Percentiles rank a stretch among this genome's conserved stretches.
These are phyloP conservation scores for Calonectria pauciramosa DNA, from an alignment of 2,329 filamentous ascomycete genomes.

Conservation along the genomic window DNA sequence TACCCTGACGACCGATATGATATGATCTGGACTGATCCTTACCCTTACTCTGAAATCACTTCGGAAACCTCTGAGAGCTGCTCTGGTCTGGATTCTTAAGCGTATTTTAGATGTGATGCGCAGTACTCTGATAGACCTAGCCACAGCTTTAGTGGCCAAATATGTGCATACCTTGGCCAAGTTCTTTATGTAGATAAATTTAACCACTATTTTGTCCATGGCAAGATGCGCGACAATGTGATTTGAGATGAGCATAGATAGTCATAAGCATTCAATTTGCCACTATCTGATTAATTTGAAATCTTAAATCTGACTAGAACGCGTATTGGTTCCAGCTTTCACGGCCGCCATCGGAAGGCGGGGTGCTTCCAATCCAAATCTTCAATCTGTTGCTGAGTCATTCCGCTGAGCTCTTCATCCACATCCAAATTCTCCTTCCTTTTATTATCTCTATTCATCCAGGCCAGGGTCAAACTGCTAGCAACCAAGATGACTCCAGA, in stretches of 20 bases:
- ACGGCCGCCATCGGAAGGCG: background rate
- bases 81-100: constrained; percentile 61
- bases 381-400: background rate
- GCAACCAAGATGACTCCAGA: background rate
- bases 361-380: constrained; percentile 10
- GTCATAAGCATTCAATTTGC: background rate
- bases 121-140: too few relatives aligned
- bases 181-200: background rate
- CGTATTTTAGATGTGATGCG: too few relatives aligned
- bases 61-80: constrained; percentile 64
- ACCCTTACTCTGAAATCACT: constrained; percentile 62
- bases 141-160: too few relatives aligned
- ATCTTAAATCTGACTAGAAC: too few relatives aligned
- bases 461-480: background rate
- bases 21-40: constrained; percentile 70
- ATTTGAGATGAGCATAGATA: background rate
- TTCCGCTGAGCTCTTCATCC: background rate
- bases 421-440: background rate
- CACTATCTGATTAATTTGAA: background rate
- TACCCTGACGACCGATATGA: constrained; percentile 67
- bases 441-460: constrained; percentile 6
- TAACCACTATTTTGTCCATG: background rate
- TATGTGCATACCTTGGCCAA: too few relatives aligned
- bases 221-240: too few relatives aligned
- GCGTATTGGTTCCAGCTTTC: too few relatives aligned